Percentiles rank a stretch among this genome's conserved stretches.
Evolutionary conservation across 192 early-diverging fungal genomes (phyloP).

Genomic region (Lunasporangiospora selenospora): DNA sequence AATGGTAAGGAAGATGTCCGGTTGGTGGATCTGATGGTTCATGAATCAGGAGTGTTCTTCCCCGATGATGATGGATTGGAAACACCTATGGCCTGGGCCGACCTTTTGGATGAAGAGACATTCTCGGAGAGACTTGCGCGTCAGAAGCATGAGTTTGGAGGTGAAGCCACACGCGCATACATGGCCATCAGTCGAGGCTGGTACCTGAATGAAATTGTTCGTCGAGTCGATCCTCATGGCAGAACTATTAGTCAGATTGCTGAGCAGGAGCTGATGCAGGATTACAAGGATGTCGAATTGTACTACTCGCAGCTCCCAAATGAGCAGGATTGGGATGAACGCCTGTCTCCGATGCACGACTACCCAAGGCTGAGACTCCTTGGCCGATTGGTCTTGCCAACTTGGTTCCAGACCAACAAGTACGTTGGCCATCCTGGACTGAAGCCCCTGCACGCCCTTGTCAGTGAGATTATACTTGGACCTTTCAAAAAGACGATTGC

Average conservation of each 20-base stretch:
- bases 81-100: slow-evolving; percentile 35
- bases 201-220: slow-evolving; percentile 77
- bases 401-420: slow-evolving; percentile 21
- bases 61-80: slow-evolving; percentile 52
- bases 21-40: slow-evolving; percentile 62
- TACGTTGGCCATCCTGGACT: slow-evolving; percentile 7
- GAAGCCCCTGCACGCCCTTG: slow-evolving; percentile 8
- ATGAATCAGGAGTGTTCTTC: slow-evolving; percentile 66
- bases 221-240: slow-evolving; percentile 62
- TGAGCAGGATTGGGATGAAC: slow-evolving; percentile 32
- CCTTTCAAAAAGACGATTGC: slow-evolving; percentile 11
- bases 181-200: slow-evolving; percentile 73
- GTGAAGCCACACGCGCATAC: slow-evolving; percentile 57
- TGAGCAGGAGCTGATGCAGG: slow-evolving; percentile 61
- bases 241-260: slow-evolving; percentile 67
- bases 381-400: slow-evolving; percentile 55
- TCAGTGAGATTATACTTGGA: neutral
- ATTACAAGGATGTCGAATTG: slow-evolving; percentile 58
- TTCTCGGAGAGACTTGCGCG: slow-evolving; percentile 58
- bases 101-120: slow-evolving; percentile 57
- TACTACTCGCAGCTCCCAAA: slow-evolving; percentile 52
- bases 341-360: slow-evolving; percentile 56
- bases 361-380: slow-evolving; percentile 55
- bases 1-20: slow-evolving; percentile 77
- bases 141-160: slow-evolving; percentile 72